Evolutionary conservation across 1,284 basidiomycete species (phyloP).

Genomic region (Trichosporon sp.): DNA sequence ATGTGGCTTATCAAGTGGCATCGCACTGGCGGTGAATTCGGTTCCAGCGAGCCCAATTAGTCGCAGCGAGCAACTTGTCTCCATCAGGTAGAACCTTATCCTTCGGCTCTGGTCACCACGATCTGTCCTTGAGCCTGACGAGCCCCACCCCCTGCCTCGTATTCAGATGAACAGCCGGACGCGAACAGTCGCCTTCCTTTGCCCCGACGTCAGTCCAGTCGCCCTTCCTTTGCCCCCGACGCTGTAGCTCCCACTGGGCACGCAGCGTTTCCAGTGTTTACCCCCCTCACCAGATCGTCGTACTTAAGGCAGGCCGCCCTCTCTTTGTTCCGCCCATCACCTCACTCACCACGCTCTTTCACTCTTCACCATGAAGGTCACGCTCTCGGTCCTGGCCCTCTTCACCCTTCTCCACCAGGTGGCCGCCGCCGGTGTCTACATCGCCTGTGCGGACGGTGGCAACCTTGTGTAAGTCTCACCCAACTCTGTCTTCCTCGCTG

Average conservation of each 20-base stretch:
- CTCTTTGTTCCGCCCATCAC: background rate
- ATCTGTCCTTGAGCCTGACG: too few relatives aligned
- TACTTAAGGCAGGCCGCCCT: background rate
- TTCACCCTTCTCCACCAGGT: background rate
- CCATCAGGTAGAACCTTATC: background rate
- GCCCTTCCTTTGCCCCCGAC: too few relatives aligned
- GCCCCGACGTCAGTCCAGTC: too few relatives aligned
- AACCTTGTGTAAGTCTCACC: conserved; percentile 10
- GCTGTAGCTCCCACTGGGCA: too few relatives aligned
- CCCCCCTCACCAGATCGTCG: background rate
- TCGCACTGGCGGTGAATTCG: background rate
- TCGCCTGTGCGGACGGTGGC: conserved; percentile 1
- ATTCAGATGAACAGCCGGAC: too few relatives aligned
- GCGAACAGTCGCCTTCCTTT: too few relatives aligned
- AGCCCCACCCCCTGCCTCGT: too few relatives aligned
- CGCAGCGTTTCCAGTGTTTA: too few relatives aligned
- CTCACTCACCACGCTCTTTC: background rate
- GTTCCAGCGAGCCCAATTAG: background rate
- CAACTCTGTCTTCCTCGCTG: background rate
- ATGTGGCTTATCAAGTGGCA: conserved; percentile 7
- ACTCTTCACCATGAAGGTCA: conserved; percentile 3
- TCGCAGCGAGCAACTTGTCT: background rate
- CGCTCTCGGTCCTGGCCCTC: background rate
- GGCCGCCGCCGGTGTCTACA: background rate
- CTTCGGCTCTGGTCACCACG: background rate